Conservation (phyloP, 2,329 filamentous ascomycete species). For the Cordyceps javanica region DNA sequence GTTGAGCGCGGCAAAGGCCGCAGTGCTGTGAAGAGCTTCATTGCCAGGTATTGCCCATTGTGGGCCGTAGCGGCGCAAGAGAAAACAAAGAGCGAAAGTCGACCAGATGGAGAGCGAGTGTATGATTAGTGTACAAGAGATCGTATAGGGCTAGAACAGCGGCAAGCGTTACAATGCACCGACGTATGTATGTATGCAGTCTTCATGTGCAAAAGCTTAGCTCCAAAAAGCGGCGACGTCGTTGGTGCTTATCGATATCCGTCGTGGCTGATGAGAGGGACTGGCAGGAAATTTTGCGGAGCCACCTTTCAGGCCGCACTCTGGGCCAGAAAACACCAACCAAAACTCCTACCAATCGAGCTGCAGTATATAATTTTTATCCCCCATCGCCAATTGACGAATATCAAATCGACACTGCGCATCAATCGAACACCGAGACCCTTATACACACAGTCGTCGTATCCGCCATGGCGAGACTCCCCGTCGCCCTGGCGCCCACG, state of each 20-base stretch:
- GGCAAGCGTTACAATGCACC: not conserved
- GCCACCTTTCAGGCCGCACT: conserved; percentile 11
- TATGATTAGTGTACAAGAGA: not conserved
- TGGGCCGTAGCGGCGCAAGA: not conserved
- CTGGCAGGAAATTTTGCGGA: conserved; percentile 12
- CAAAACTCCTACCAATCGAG: not conserved
- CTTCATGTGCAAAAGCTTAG: conserved; percentile 4
- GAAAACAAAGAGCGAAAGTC: not conserved
- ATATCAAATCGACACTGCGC: not conserved
- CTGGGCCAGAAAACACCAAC: not conserved
- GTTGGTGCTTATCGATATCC: conserved; percentile 6
- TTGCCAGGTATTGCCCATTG: conserved; percentile 1
- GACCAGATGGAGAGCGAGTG: not conserved
- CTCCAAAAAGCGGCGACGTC: not conserved
- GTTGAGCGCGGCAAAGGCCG: not conserved
- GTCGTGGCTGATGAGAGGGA: not conserved
- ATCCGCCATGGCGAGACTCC: conserved; percentile 25
- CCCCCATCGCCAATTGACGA: not conserved
- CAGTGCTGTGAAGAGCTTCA: conserved; percentile 10
- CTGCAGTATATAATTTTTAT: not conserved
- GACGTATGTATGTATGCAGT: conserved; percentile 5
- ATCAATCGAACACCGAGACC: not conserved
- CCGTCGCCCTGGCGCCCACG: conserved; percentile 24
- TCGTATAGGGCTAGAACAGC: not conserved
- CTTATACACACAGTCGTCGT: not conserved